Percentiles rank a stretch among this genome's conserved stretches.
These are phyloP conservation scores for Parmelia sp. DNA, from an alignment of 495 filamentous ascomycete species.

Conservation along the genomic window DNA sequence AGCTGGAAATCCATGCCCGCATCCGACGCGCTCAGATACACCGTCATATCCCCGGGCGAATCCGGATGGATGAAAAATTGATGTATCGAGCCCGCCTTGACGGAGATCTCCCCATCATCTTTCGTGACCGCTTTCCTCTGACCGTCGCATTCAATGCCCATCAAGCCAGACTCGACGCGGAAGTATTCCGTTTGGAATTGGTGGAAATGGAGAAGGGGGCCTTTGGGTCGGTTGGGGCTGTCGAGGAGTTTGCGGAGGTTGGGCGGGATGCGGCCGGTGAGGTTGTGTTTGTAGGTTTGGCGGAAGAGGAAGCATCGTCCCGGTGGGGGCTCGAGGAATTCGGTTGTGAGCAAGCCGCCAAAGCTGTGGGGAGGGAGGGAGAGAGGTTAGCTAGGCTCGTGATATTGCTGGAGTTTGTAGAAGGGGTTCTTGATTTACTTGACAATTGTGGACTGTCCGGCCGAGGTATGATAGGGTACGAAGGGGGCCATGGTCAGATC, in stretches of 20 bases:
- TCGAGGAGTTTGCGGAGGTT: not conserved
- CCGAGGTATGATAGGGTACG: too few species aligned
- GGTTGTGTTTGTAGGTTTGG: not conserved
- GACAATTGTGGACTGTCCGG: too few species aligned
- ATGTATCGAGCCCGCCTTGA: too few species aligned
- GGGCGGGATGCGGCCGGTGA: not conserved
- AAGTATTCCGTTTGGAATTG: constrained; percentile 2
- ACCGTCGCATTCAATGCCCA: not conserved
- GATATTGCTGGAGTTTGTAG: too few species aligned
- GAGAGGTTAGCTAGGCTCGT: too few species aligned
- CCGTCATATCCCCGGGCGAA: not conserved
- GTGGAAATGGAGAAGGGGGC: not conserved
- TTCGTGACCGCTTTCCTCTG: too few species aligned
- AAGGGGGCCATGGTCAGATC: not conserved
- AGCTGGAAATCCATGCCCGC: not conserved
- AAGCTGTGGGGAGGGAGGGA: too few species aligned
- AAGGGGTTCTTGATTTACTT: too few species aligned
- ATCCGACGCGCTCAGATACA: not conserved
- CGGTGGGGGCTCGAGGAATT: not conserved
- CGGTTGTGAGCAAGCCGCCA: not conserved
- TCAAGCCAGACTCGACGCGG: not conserved
- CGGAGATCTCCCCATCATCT: too few species aligned
- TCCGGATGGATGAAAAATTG: not conserved
- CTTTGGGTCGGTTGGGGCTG: not conserved
- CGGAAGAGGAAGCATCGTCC: constrained; percentile 1